phyloP scores from a whole-genome alignment of 257 asterid species.

The Salvia splendens region DNA sequence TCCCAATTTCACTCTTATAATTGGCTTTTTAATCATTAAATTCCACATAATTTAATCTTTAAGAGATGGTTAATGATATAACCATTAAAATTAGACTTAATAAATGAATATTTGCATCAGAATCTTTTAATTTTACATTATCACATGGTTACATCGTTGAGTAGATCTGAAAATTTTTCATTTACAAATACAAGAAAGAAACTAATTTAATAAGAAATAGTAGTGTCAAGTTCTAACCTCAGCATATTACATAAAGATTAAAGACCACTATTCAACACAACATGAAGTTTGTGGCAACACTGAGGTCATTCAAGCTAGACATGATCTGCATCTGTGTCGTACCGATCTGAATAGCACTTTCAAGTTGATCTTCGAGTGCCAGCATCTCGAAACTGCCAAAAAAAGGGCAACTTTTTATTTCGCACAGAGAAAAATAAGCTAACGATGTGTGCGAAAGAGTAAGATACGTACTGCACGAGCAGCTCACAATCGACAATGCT shows the following conservation, averaged over 20 bases:
- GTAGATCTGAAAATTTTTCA: background rate
- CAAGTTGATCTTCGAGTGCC: conserved; percentile 77
- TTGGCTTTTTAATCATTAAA: too few relatives aligned
- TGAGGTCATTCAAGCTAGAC: conserved; percentile 81
- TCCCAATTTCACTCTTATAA: too few relatives aligned
- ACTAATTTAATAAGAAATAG: background rate
- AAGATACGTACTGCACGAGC: conserved; percentile 72
- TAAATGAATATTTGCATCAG: too few relatives aligned
- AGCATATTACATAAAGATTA: background rate
- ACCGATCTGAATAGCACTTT: conserved; percentile 85
- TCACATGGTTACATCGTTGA: background rate
- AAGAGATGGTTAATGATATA: background rate
- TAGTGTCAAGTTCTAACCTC: background rate
- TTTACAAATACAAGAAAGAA: conserved; percentile 27
- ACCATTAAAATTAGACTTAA: too few relatives aligned
- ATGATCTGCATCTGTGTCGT: conserved; percentile 81
- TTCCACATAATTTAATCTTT: too few relatives aligned
- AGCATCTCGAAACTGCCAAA: conserved; percentile 84
- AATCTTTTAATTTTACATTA: background rate
- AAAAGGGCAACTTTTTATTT: conserved; percentile 5
- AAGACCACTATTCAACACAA: background rate
- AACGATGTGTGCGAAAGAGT: background rate
- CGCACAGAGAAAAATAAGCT: background rate
- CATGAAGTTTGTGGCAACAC: conserved; percentile 51
- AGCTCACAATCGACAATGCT: conserved; percentile 91